These are phyloP conservation scores for Telopea speciosissima DNA, from an alignment of 177 flowering plant genomes.

Conservation along the genomic window DNA sequence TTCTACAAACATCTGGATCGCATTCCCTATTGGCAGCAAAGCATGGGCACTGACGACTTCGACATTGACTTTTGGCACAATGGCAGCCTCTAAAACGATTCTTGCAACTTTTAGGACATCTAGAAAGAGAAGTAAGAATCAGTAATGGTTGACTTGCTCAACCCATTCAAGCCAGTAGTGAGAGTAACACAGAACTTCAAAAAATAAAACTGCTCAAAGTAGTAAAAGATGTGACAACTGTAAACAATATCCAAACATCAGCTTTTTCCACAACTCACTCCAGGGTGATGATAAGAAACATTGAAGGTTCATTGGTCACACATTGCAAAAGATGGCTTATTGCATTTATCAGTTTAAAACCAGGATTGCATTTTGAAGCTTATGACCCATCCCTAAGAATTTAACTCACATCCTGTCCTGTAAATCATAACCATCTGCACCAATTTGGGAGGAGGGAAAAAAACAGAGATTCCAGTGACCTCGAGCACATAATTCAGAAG, in stretches of 20 bases:
- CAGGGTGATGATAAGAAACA: background rate
- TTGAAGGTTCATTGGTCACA: background rate
- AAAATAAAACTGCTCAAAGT: background rate
- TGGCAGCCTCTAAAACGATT: slow-evolving; percentile 98
- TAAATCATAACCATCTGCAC: background rate
- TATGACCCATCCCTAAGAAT: background rate
- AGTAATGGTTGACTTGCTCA: background rate
- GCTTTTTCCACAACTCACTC: background rate
- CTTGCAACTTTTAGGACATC: slow-evolving; percentile 96
- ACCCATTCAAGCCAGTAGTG: background rate
- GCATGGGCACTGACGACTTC: slow-evolving; percentile 99
- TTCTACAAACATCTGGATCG: slow-evolving; percentile 98
- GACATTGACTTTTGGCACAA: slow-evolving; percentile 99
- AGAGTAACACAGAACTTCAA: background rate
- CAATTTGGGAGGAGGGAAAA: background rate
- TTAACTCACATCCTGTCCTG: background rate
- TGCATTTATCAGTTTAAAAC: too few relatives aligned
- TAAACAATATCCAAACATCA: background rate
- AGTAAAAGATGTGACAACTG: background rate
- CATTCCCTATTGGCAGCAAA: slow-evolving; percentile 99
- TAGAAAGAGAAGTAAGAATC: slow-evolving; percentile 15
- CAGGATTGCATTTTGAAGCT: background rate
- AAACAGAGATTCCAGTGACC: too few relatives aligned
- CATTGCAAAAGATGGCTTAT: background rate
- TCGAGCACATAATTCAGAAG: too few relatives aligned